phyloP scores from a whole-genome alignment of 306 rosid species.

The Medicago truncatula region DNA sequence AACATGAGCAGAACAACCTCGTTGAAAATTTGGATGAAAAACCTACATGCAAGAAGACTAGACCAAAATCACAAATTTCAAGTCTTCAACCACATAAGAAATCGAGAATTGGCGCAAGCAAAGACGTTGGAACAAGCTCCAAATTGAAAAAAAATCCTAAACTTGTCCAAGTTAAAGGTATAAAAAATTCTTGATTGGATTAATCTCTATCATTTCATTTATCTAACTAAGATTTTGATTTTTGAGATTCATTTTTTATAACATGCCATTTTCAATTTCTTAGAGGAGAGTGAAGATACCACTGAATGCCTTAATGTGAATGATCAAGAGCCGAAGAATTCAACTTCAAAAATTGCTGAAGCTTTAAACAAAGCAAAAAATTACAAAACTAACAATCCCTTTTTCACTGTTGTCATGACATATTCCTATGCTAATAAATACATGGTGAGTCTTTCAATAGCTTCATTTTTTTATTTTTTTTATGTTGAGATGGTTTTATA shows the following conservation, averaged over 20 bases:
- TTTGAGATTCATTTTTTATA: neutral
- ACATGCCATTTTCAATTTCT: conserved; percentile 9
- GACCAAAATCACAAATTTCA: neutral
- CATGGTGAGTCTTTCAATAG: conserved; percentile 15
- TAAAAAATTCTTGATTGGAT: neutral
- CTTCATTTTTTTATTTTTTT: neutral
- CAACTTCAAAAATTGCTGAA: neutral
- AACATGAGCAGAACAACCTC: neutral
- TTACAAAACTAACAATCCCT: conserved; percentile 13
- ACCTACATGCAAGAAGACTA: neutral
- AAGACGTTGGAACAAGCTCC: conserved; percentile 17
- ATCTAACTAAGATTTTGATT: neutral
- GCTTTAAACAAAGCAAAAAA: neutral
- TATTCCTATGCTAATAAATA: neutral
- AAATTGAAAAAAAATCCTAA: neutral
- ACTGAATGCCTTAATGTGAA: neutral
- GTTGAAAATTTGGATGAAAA: conserved; percentile 12
- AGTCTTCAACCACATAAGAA: neutral
- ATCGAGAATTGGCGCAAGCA: neutral
- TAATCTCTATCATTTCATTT: neutral
- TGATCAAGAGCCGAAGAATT: neutral
- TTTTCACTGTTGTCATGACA: conserved; percentile 15
- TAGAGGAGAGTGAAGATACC: neutral
- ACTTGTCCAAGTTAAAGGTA: conserved; percentile 2
- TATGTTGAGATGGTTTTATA: neutral